Base-by-base conservation (phyloP, 139 green algal genomes). In the Chlorella sp. region DNA sequence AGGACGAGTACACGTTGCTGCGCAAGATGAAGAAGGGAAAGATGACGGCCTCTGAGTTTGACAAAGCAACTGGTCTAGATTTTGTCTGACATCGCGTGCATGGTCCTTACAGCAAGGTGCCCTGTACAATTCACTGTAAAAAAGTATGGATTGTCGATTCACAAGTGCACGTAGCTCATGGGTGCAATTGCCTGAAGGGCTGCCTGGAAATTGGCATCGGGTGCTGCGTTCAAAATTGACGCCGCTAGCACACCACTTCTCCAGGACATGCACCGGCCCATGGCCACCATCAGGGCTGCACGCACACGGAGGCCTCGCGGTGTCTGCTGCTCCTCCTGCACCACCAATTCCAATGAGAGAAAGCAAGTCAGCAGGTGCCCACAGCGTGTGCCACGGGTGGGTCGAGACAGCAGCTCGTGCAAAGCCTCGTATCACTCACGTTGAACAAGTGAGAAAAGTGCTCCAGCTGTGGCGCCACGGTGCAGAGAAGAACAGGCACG, bases 1-100 rank as follows among this genome's bases (percentile, higher is more conserved):
- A 95, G 0, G 88, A 95, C 15, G 97, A 99, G 30, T 98, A 98
- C 91, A 69, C 86, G 2, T 89, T 97, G 86, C 90, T 97, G 53
- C 91, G 90, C 16, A 96, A 96, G 90, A 89, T 97, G 3, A 98
- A 97, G 88, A 96, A 95, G 86, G 95, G 95, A 3, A 94, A 94
- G 40, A 94, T 96, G 14, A 88, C 36, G 19, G 69, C 68, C 28
- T 11, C 42, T 7, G 69, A 88, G n/a, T 88, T 73, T 82, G 85
- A 88, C 16, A n/a, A 0, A 11, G 83, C 83, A 39, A 79, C 83
- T 4, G 81, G 34, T 32, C 81, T 86, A 4, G 32, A 42, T 5
- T 36, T 48, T 53, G 75, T 42, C 24, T 83, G 77, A 85, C 12
- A 36, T 26, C 0, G n/a, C n/a, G n/a, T n/a, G n/a, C n/a, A n/a